These are phyloP conservation scores for Schizosaccharomyces pombe DNA, from an alignment of 805 yeast species.

Conservation along the genomic window DNA sequence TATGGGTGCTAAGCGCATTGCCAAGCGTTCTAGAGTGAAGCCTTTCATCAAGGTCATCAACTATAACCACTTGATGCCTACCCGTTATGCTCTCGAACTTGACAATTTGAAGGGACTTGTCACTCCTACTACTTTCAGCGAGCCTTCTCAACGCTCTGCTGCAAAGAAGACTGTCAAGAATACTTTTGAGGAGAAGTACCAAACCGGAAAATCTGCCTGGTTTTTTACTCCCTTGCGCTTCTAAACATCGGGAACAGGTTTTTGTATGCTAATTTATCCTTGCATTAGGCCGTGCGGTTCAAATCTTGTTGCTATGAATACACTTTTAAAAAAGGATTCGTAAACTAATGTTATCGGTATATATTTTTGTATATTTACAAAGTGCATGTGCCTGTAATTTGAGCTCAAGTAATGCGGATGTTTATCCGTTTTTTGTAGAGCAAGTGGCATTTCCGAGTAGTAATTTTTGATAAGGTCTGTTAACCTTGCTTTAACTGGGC, in stretches of 20 bases:
- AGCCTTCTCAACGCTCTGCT: slow-evolving; percentile 95
- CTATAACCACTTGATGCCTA: slow-evolving; percentile 99
- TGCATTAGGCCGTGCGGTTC: neutral
- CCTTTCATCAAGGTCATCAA: slow-evolving; percentile 96
- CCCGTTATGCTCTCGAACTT: slow-evolving; percentile 95
- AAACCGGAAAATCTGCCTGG: slow-evolving; percentile 99
- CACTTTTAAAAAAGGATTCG: neutral
- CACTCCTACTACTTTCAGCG: slow-evolving; percentile 80
- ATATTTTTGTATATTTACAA: too few species aligned
- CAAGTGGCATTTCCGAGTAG: too few species aligned
- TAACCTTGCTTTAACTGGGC: too few species aligned
- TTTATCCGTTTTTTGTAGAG: too few species aligned
- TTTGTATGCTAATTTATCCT: neutral
- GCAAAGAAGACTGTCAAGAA: slow-evolving; percentile 97
- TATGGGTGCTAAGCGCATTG: slow-evolving; percentile 87
- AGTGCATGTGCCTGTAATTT: too few species aligned
- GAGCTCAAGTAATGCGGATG: too few species aligned
- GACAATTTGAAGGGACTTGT: slow-evolving; percentile 82
- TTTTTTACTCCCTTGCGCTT: slow-evolving; percentile 94
- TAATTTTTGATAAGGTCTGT: too few species aligned
- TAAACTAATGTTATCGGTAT: too few species aligned
- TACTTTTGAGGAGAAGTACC: slow-evolving; percentile 98
- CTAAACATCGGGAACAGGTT: slow-evolving; percentile 21
- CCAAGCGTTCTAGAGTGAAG: slow-evolving; percentile 91
- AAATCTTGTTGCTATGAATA: neutral